Evolutionary conservation across 2,329 filamentous ascomycete genomes (phyloP).

Genomic region (Apiospora kogelbergensis): DNA sequence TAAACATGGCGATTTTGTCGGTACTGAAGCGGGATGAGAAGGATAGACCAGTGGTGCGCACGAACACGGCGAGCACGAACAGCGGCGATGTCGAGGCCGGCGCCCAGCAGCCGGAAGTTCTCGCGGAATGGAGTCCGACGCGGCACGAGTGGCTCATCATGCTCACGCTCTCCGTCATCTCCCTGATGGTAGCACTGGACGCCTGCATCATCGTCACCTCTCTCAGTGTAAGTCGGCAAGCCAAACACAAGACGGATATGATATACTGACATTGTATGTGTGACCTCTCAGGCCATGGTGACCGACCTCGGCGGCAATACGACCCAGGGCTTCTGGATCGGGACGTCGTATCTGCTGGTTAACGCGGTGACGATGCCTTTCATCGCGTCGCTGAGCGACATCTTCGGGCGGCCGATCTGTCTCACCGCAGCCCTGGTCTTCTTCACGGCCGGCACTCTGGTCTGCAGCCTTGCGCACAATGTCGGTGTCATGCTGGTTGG

Average conservation of each 20-base stretch:
- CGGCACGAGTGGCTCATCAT: constrained; percentile 22
- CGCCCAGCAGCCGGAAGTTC: background rate
- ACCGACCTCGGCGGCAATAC: constrained; percentile 25
- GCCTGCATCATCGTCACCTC: constrained; percentile 22
- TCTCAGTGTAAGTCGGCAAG: constrained; percentile 16
- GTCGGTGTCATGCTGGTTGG: constrained; percentile 34
- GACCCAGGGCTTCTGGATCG: constrained; percentile 30
- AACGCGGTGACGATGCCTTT: constrained; percentile 29
- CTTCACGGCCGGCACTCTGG: constrained; percentile 41
- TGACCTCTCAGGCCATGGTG: constrained; percentile 21
- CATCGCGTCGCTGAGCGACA: constrained; percentile 29
- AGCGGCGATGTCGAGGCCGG: background rate
- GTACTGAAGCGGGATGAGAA: background rate
- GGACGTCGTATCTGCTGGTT: constrained; percentile 27
- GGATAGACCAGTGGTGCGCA: background rate
- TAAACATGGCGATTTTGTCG: background rate
- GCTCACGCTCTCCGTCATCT: constrained; percentile 19
- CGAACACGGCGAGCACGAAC: background rate
- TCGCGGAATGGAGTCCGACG: constrained; percentile 17
- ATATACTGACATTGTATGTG: background rate
- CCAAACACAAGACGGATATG: too few species aligned
- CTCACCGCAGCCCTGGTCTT: constrained; percentile 29
- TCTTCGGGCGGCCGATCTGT: constrained; percentile 32
- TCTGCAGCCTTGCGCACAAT: constrained; percentile 32
- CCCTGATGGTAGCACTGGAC: constrained; percentile 23